A percentile compares a stretch with the other conserved stretches of the same genome.
phyloP scores from a whole-genome alignment of 306 rosid genomes.

The Crataegus laevigata region DNA sequence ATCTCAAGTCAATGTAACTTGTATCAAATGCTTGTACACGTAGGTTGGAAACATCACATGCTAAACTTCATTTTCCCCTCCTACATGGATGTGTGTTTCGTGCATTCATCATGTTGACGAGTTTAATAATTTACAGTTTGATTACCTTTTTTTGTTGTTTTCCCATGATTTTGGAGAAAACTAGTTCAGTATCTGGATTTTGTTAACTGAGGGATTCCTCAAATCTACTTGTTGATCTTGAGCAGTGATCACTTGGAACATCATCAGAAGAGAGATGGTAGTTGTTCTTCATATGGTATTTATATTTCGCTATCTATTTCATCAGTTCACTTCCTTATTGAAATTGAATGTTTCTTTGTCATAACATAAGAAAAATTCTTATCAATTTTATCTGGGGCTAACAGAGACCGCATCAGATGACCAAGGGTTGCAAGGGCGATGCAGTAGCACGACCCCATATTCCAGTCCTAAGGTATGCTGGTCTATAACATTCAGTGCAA shows the following conservation, averaged over 20 bases:
- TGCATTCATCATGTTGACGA: not conserved
- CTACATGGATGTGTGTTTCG: not conserved
- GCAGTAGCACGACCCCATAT: slow-evolving; percentile 24
- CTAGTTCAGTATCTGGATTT: not conserved
- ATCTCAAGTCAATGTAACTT: not conserved
- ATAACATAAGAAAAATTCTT: not conserved
- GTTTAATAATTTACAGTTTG: not conserved
- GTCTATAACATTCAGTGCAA: not conserved
- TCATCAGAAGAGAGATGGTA: not conserved
- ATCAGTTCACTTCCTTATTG: not conserved
- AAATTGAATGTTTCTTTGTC: not conserved
- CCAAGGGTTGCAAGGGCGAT: slow-evolving; percentile 32
- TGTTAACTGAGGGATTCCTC: not conserved
- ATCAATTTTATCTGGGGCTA: not conserved
- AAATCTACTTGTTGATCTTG: not conserved
- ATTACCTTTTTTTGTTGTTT: not conserved
- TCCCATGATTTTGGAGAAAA: not conserved
- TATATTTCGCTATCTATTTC: not conserved
- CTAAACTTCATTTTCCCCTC: not conserved
- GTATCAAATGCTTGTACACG: not conserved
- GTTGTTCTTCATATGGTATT: not conserved
- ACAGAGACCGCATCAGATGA: slow-evolving; percentile 45
- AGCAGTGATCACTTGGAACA: slow-evolving; percentile 4
- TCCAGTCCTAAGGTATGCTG: slow-evolving; percentile 44
- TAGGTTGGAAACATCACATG: not conserved